Conservation (phyloP, 257 asterid species). For the Solanum gracilifrons region DNA sequence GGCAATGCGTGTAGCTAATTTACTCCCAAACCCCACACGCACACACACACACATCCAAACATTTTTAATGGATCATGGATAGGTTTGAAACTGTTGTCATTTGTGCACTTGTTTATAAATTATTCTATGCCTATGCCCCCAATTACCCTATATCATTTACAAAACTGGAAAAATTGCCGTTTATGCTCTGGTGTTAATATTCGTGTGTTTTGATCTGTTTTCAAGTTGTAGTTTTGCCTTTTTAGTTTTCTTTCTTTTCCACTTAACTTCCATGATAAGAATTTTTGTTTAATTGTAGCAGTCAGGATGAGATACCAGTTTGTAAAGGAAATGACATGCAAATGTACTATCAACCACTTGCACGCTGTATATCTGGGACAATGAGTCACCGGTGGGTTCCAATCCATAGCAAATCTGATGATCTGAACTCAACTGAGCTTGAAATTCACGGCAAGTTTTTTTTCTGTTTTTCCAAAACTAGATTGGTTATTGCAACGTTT, state of each 20-base stretch:
- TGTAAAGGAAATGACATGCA: constrained; percentile 68
- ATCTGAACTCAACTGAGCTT: constrained; percentile 41
- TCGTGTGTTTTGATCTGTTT: not conserved
- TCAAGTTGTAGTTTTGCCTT: not conserved
- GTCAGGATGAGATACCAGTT: constrained; percentile 40
- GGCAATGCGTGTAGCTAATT: not conserved
- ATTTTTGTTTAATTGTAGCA: constrained; percentile 21
- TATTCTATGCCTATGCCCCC: not conserved
- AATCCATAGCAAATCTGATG: constrained; percentile 49
- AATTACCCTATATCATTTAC: not conserved
- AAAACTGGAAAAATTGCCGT: not conserved
- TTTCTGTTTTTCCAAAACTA: not conserved
- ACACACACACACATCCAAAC: no score
- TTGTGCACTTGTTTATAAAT: not conserved
- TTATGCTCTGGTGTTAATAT: not conserved
- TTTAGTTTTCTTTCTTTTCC: not conserved
- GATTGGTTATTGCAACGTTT: not conserved
- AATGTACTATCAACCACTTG: constrained; percentile 68
- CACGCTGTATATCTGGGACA: constrained; percentile 60
- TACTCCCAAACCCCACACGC: not conserved
- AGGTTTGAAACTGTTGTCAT: not conserved
- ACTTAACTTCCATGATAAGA: not conserved
- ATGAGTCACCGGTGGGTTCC: constrained; percentile 70
- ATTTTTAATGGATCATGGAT: not conserved
- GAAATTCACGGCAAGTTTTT: constrained; percentile 55